These are phyloP conservation scores for Ceratocystis eucalypticola DNA, from an alignment of 2,329 filamentous ascomycete species.

Conservation along the genomic window DNA sequence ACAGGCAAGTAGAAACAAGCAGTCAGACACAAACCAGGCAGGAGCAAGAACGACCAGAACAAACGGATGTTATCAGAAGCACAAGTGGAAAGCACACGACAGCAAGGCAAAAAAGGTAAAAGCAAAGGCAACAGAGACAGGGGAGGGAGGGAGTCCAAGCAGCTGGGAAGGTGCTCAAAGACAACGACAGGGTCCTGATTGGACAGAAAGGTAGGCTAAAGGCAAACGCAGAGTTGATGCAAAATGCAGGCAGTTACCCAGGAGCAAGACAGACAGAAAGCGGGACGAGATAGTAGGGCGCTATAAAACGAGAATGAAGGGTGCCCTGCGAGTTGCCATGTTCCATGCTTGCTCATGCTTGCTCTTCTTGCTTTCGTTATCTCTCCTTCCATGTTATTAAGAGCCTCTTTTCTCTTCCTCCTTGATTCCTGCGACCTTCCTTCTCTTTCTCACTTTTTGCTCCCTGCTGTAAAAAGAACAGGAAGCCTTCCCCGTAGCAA, in stretches of 20 bases:
- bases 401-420: conserved; percentile 6
- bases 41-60: neutral
- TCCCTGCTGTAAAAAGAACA: neutral
- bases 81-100: neutral
- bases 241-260: conserved; percentile 1
- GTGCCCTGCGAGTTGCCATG: neutral
- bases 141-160: neutral
- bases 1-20: neutral
- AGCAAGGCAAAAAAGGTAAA: neutral
- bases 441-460: neutral
- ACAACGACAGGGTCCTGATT: neutral
- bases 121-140: neutral
- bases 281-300: neutral
- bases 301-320: neutral
- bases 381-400: neutral
- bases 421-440: neutral
- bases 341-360: neutral
- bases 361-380: neutral
- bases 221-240: neutral
- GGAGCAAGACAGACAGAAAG: neutral
- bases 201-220: neutral
- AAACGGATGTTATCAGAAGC: neutral
- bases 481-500: neutral
- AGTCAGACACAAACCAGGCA: neutral
- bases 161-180: neutral